These are phyloP conservation scores for Quercus parvula DNA, from an alignment of 306 rosid genomes.

Conservation along the genomic window DNA sequence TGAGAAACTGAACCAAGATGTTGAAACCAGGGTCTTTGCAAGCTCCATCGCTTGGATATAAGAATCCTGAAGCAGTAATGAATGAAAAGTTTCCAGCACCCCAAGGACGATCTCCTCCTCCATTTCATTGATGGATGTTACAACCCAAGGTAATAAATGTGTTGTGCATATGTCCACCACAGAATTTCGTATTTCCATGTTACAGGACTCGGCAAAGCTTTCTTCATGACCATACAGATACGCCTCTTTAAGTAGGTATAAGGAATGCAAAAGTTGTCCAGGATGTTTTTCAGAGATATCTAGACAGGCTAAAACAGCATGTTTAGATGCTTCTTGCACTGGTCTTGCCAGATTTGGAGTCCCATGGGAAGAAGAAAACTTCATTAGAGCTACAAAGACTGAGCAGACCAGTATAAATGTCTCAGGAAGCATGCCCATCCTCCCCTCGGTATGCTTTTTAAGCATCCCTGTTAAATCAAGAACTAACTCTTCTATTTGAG, in stretches of 20 bases:
- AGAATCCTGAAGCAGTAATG: constrained; percentile 53
- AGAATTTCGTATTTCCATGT: constrained; percentile 39
- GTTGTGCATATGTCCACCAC: constrained; percentile 50
- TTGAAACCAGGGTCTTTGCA: constrained; percentile 54
- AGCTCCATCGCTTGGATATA: constrained; percentile 40
- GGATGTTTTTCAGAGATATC: constrained; percentile 44
- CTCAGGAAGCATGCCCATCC: constrained; percentile 73
- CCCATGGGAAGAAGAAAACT: constrained; percentile 57
- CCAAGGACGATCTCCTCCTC: constrained; percentile 79
- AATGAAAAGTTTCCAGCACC: constrained; percentile 71
- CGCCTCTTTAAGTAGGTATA: constrained; percentile 81
- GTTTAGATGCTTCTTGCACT: constrained; percentile 52
- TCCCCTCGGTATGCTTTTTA: constrained; percentile 59
- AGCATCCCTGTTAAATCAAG: constrained; percentile 62
- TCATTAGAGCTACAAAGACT: constrained; percentile 59
- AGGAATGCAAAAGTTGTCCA: constrained; percentile 57
- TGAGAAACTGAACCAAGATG: constrained; percentile 82
- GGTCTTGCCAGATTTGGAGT: constrained; percentile 42
- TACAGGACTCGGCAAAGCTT: constrained; percentile 32
- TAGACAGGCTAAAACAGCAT: constrained; percentile 67
- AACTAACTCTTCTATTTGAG: constrained; percentile 66
- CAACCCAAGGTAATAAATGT: constrained; percentile 79
- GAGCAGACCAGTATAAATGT: constrained; percentile 64
- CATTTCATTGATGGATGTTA: constrained; percentile 49
- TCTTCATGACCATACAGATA: constrained; percentile 54